Base-by-base conservation (phyloP, 352 stramenopile species). In the Globisporangium camurandrum region DNA sequence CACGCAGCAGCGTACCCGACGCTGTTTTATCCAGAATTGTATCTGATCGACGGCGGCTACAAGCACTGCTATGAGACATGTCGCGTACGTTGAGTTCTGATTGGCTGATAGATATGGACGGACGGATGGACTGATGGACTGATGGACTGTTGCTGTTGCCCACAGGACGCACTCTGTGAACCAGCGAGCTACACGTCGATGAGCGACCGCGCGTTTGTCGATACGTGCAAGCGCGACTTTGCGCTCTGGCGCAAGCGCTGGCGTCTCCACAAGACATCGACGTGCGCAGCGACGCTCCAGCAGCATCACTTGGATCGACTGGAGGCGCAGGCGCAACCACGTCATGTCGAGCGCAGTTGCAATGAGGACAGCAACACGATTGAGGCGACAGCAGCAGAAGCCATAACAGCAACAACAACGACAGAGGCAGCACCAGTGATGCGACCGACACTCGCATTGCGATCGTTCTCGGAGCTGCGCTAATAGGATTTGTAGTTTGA, bases 21-120 rank as follows among this genome's bases (percentile, higher is more conserved):
- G 48, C 66, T 87, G 0, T 80, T 75, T 26, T 87, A 85, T 52
- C 75, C 75, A 1, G 70, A 87, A 51, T 47, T 87, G 19, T 87
- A 87, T 50, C 57, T 87, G 11, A 76, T 87, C 51, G 65, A 85
- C 41, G 75, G 75, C 4, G 75, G 75, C 46, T 87, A 84, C 60
- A 87, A 84, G 65, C 62, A 84, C 41, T 87, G 72, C 31, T 87
- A 78, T 36, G 66, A 84, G 56, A 69, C 60, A 9, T 41, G 69
- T 11, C 67, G 59, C 49, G 62, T 74, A 26, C 17, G 36, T 26
- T 24, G 9, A 11, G n/a, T 19, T 23, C 5, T 22, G 19, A 12
- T 34, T 31, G 9, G 6, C 8, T 16, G 19, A 6, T 24, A 14
- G n/a, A n/a, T n/a, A n/a, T n/a, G n/a, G n/a, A n/a, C n/a, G 17